phyloP scores from a whole-genome alignment of 192 early-diverging fungal genomes.

The Coemansia sp. region DNA sequence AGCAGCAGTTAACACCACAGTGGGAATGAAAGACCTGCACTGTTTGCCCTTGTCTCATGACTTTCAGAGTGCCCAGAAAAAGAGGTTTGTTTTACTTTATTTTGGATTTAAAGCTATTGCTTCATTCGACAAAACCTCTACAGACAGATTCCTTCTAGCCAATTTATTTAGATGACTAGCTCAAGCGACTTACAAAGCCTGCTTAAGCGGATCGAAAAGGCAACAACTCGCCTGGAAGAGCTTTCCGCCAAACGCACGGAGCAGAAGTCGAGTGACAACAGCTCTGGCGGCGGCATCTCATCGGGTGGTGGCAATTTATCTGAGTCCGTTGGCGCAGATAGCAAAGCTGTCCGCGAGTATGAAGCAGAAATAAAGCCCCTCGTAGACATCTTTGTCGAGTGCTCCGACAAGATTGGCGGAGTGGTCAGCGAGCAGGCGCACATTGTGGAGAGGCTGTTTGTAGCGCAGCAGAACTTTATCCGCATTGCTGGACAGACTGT shows the following conservation, averaged over 20 bases:
- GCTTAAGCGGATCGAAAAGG: slow-evolving; percentile 88
- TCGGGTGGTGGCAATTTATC: slow-evolving; percentile 8
- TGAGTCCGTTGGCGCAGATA: slow-evolving; percentile 22
- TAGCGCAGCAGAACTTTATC: slow-evolving; percentile 75
- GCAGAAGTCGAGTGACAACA: slow-evolving; percentile 13
- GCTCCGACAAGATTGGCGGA: slow-evolving; percentile 58
- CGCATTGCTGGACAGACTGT: slow-evolving; percentile 67
- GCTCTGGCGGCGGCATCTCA: slow-evolving; percentile 18
- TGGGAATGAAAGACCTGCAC: not conserved
- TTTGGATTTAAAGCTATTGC: not conserved
- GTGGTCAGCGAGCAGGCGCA: slow-evolving; percentile 65
- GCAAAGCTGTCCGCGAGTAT: slow-evolving; percentile 55
- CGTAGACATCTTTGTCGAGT: slow-evolving; percentile 38
- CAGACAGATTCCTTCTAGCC: not conserved
- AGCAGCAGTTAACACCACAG: not conserved
- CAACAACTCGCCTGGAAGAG: slow-evolving; percentile 87
- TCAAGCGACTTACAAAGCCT: slow-evolving; percentile 59
- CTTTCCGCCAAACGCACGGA: slow-evolving; percentile 62
- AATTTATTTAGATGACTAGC: slow-evolving; percentile 30
- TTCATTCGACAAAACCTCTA: not conserved
- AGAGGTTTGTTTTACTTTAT: slow-evolving; percentile 4
- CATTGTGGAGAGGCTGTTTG: slow-evolving; percentile 59
- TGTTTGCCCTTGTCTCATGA: not conserved
- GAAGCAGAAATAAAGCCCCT: slow-evolving; percentile 52
- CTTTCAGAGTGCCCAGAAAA: too few species aligned